phyloP scores from a whole-genome alignment of 2,329 filamentous ascomycete genomes.

The Cryphonectria japonica region DNA sequence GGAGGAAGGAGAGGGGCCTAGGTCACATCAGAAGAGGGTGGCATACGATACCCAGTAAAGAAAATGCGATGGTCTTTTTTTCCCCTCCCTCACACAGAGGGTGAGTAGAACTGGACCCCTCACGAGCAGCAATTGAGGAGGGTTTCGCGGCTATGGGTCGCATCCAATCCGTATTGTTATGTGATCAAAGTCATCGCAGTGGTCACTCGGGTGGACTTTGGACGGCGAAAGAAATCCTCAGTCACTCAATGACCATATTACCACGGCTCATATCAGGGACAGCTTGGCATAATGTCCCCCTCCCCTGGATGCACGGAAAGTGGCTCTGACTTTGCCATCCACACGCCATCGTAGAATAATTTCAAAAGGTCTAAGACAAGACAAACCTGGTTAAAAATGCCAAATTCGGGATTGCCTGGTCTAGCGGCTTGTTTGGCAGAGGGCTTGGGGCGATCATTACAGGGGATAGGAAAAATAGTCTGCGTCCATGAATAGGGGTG shows the following conservation, averaged over 20 bases:
- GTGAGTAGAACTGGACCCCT: not conserved
- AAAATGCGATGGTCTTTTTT: not conserved
- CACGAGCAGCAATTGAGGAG: not conserved
- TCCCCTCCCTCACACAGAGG: not conserved
- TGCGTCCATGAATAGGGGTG: slow-evolving; percentile 24
- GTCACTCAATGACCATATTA: not conserved
- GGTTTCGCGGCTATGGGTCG: not conserved
- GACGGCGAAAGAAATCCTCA: not conserved
- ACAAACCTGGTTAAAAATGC: not conserved
- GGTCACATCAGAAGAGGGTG: slow-evolving; percentile 4
- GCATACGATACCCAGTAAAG: slow-evolving; percentile 16
- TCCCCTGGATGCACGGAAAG: not conserved
- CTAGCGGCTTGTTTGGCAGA: not conserved
- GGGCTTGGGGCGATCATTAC: not conserved
- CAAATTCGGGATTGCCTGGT: not conserved
- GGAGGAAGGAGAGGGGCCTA: not conserved
- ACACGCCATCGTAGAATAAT: not conserved
- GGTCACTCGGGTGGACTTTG: not conserved
- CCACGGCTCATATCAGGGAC: not conserved
- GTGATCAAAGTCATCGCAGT: not conserved
- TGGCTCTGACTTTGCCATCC: not conserved
- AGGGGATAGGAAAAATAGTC: slow-evolving; percentile 4
- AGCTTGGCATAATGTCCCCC: not conserved
- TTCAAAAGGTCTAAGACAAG: not conserved
- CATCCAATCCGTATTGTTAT: not conserved